Base-by-base conservation (phyloP, 306 rosid species). In the Myrica gale region DNA sequence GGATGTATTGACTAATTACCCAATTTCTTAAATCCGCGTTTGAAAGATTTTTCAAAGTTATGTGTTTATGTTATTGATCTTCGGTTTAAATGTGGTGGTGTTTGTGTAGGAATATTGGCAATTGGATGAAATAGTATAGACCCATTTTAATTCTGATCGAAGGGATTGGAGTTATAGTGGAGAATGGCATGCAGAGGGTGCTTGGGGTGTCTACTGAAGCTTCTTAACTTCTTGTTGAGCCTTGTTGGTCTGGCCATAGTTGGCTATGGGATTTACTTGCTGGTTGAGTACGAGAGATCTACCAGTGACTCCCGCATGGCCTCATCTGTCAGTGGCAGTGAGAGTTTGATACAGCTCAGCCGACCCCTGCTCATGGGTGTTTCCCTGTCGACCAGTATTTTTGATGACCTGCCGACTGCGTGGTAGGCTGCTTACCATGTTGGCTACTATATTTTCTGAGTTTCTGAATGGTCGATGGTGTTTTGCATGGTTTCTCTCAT, bases 181-280 rank as follows among this genome's bases (percentile, higher is more conserved):
- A 86, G 69, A 86, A 96, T 95, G 99, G 90, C 97, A 0, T 95
- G 99, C 84, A 89, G 83, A 84, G 97, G 99, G 47, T 95, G 85
- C 79, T 95, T 93, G 84, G 97, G 85, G 85, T 95, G 90, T 73
- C 81, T 92, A 65, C 85, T 95, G 89, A 95, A 92, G 90, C 85
- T 95, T 78, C 85, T 95, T 65, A 95, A 95, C 90, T 87, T 95
- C 86, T 45, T 95, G 58, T 60, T 92, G 76, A 89, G 89, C 68
- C 76, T 95, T 57, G 77, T 81, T 84, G 97, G 97, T 86, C 87
- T 95, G 77, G 91, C 97, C 69, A 87, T 89, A 66, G 92, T 95
- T 80, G 99, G 92, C 39, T 95, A 85, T 82, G 99, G 99, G 74
- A 88, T 95, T 85, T 95, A 92, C 88, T 83, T 95, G 86, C 81